Percentiles rank a stretch among this genome's conserved stretches.
Conservation (phyloP, 2,329 filamentous ascomycete species). For the Polytolypa hystricis region DNA sequence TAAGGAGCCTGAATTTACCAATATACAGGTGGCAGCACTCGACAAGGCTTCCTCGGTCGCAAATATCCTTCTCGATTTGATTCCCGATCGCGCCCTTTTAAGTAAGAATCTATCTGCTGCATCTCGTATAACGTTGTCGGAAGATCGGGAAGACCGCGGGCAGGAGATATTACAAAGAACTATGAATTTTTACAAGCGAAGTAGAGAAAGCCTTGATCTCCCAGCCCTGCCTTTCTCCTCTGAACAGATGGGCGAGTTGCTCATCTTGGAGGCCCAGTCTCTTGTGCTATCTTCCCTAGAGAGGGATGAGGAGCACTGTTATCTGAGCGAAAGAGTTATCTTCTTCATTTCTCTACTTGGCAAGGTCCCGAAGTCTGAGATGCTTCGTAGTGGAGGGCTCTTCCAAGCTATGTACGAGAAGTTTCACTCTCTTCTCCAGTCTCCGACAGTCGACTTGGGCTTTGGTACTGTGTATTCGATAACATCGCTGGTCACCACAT, state of each 20-base stretch:
- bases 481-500: slow-evolving; percentile 39
- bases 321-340: slow-evolving; percentile 48
- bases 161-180: slow-evolving; percentile 49
- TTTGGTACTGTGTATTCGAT: slow-evolving; percentile 28
- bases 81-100: slow-evolving; percentile 53
- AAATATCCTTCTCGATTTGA: slow-evolving; percentile 48
- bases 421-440: slow-evolving; percentile 13
- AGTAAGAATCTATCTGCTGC: background rate
- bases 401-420: slow-evolving; percentile 24
- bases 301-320: slow-evolving; percentile 20
- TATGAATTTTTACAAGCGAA: slow-evolving; percentile 55
- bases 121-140: background rate
- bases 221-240: slow-evolving; percentile 49
- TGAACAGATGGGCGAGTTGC: slow-evolving; percentile 47
- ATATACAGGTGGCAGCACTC: slow-evolving; percentile 20
- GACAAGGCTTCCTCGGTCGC: slow-evolving; percentile 32
- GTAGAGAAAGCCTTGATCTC: slow-evolving; percentile 58
- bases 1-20: slow-evolving; percentile 10
- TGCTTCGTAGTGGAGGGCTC: slow-evolving; percentile 24
- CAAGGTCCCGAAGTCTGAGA: slow-evolving; percentile 27
- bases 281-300: slow-evolving; percentile 24
- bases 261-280: slow-evolving; percentile 49
- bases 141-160: slow-evolving; percentile 9
- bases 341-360: slow-evolving; percentile 44
- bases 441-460: slow-evolving; percentile 19